phyloP scores from a whole-genome alignment of 805 yeast genomes.

The Huiozyma naganishii region DNA sequence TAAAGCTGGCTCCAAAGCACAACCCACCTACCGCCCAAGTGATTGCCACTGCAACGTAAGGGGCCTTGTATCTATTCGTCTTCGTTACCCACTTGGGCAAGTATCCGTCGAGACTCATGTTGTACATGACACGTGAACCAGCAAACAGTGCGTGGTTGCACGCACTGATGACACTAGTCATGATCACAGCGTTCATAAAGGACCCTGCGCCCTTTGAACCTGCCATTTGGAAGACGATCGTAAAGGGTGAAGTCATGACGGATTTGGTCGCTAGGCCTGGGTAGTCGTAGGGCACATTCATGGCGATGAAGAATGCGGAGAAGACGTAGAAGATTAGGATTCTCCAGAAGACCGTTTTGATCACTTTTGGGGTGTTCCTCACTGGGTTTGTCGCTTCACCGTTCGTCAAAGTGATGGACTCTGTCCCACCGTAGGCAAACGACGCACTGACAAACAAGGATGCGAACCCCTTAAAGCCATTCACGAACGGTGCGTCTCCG shows the following conservation, averaged over 20 bases:
- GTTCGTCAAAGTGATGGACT: conserved; percentile 36
- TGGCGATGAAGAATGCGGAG: conserved; percentile 47
- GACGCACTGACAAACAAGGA: conserved; percentile 41
- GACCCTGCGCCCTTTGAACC: conserved; percentile 40
- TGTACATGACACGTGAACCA: conserved; percentile 38
- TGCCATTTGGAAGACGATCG: conserved; percentile 41
- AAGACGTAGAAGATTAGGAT: conserved; percentile 46
- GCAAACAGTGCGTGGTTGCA: conserved; percentile 46
- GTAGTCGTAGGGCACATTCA: conserved; percentile 50
- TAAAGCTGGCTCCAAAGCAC: conserved; percentile 49
- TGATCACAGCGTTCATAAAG: conserved; percentile 42
- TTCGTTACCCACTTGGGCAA: conserved; percentile 26
- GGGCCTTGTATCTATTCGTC: conserved; percentile 35
- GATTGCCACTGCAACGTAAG: conserved; percentile 38
- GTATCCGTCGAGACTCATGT: conserved; percentile 40
- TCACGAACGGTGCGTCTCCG: conserved; percentile 43
- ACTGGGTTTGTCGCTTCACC: conserved; percentile 52
- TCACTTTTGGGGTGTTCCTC: conserved; percentile 48
- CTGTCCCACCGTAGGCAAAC: conserved; percentile 42
- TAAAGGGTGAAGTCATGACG: conserved; percentile 34
- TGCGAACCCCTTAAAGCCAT: conserved; percentile 44
- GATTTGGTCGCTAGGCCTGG: conserved; percentile 29
- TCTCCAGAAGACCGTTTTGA: conserved; percentile 48
- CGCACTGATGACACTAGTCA: conserved; percentile 45
- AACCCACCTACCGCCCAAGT: conserved; percentile 48